Base-by-base conservation (phyloP, 805 yeast species). In the Metschnikowia corniflorae region DNA sequence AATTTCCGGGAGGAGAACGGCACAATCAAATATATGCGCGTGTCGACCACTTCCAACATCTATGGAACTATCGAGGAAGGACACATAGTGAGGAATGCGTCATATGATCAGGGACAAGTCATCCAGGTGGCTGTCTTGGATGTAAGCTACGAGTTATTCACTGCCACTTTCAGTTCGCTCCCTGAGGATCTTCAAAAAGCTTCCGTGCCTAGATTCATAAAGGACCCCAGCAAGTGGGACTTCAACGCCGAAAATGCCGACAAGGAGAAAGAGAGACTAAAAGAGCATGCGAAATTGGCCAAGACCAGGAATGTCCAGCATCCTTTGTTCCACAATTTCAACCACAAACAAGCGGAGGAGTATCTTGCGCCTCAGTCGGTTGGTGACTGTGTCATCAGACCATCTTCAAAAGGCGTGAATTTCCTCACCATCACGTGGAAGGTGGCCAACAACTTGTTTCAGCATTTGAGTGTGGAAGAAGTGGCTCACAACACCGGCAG, bases 371-470 rank as follows among this genome's bases (percentile, higher is more conserved):
- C 96, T 16, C 76, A 83, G 56, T 77, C 81, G 28, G 82, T 89
- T 46, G 99, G 99, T 35, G 95, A 86, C 50, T 77, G 87, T 63
- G 95, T 93, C 15, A 84, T 93, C 38, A 77, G 99, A 49, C 99
- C 97, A 14, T 87, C 97, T 0, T 86, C 95, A 7, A 78, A 81
- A 44, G 98, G 98, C 28, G 71, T 76, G 31, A 85, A 86, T 45
- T 96, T 81, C 60, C 71, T 93, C 49, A 88, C 96, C 2, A 81
- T 91, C 27, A 91, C 99, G 0, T 93, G 97, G 97, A 93, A 93
- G 58, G 89, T 93, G 30, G 93, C 86, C 42, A 91, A 86, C 55
- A 84, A 82, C 57, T 65, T 91, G 44, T 93, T 83, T 64, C 97
- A 93, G 58, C 97, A 93, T 58, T 68, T 93, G 46, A 93, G 88